Percentiles rank a stretch among this genome's conserved stretches.
Conservation (phyloP, 768 basidiomycete species). For the Pleurotus cornucopiae region DNA sequence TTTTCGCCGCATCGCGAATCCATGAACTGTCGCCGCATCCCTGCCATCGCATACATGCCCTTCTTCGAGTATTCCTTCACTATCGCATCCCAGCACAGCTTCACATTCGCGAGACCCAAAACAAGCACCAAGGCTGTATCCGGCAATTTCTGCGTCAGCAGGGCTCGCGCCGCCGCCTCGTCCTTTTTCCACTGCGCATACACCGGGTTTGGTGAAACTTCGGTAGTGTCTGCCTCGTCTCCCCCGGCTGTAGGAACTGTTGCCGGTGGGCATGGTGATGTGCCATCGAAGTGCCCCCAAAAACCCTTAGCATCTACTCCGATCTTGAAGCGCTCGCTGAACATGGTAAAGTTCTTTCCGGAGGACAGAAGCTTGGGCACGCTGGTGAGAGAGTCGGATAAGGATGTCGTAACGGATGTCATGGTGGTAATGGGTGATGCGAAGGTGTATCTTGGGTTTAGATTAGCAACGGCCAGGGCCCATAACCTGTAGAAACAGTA, state of each 20-base stretch:
- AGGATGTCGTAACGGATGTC: not conserved
- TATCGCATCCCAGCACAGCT: not conserved
- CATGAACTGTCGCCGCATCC: not conserved
- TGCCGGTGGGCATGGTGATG: no score
- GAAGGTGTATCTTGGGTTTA: no score
- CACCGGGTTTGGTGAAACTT: not conserved
- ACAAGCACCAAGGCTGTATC: not conserved
- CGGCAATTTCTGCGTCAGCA: not conserved
- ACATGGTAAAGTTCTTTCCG: constrained; percentile 13
- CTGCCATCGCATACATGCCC: not conserved
- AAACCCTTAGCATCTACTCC: constrained; percentile 12
- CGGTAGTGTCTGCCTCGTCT: no score
- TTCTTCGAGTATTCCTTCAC: not conserved
- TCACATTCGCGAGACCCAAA: not conserved
- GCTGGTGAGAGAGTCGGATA: constrained; percentile 3
- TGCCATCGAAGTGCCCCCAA: constrained; percentile 13
- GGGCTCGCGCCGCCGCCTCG: not conserved
- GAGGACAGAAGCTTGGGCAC: constrained; percentile 14
- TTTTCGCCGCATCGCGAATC: not conserved
- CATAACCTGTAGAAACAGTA: not conserved
- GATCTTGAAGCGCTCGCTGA: constrained; percentile 7
- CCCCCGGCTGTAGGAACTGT: no score
- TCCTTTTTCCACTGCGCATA: not conserved
- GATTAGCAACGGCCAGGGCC: not conserved
- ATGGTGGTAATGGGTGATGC: not conserved